Base-by-base conservation (phyloP, 1,284 basidiomycete species). In the Cutaneotrichosporon dermatis region DNA sequence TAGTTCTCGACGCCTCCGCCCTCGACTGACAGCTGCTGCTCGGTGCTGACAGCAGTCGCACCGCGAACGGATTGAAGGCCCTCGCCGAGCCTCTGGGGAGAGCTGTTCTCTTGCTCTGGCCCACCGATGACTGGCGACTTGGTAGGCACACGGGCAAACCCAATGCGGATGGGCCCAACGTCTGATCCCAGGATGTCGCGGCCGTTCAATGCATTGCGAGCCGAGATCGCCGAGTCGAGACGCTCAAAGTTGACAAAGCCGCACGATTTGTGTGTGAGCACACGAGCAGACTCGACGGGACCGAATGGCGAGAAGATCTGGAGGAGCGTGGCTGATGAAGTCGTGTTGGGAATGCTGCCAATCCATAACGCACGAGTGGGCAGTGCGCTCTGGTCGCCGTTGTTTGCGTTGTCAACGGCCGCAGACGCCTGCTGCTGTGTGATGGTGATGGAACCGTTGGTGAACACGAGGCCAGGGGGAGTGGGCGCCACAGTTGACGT, bases 291-390 rank as follows among this genome's bases (percentile, higher is more conserved):
- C 79, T 99, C 96, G 65, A 99, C 95, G 1, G 94, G 89, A 0
- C 96, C 95, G 71, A 93, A 99, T 10, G 94, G 92, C 69, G 92
- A 91, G 76, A 99, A 99, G 60, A 83, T 78, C 61, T 77, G 76
- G 6, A 98, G 79, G 60, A 99, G 89, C 1, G 90, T 93, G 4
- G 90, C 89, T 10, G 93, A 90, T 4, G 92, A 95, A 5, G 92
- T 95, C 1, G 90, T 89, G 4, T 88, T 89, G 12, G 93, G 94
- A 68, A 97, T 95, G 50, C 90, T 92, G 11, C 93, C 93, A 69
- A 97, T 90, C 94, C 94, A 97, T 10, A 97, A 82, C 1, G 93
- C 93, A 65, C 93, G 83, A 1, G 93, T 96, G 2, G 93, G 93
- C 41, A 89, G 86, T 6, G 89, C 86, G 51, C 68, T 71, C 55